Conservation (phyloP, 208 protist species). For the Sergeia podlipaevii region DNA sequence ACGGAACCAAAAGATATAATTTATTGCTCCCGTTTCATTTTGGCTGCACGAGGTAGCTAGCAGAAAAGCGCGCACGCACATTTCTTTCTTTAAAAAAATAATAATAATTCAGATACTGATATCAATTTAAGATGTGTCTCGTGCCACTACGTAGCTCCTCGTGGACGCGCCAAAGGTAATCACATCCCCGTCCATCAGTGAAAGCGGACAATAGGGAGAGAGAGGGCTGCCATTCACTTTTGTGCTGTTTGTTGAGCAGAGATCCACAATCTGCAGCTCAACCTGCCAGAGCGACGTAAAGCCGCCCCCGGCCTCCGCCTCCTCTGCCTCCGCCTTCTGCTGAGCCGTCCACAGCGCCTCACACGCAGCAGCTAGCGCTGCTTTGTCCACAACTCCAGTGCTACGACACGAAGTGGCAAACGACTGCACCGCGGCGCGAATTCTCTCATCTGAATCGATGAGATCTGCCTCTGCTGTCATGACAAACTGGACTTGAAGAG, state of each 20-base stretch:
- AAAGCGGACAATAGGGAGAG: constrained; percentile 19
- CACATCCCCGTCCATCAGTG: constrained; percentile 65
- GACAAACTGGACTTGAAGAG: constrained; percentile 60
- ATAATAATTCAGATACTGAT: neutral
- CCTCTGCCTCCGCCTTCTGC: no score
- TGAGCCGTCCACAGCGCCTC: constrained; percentile 2
- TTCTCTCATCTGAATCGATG: neutral
- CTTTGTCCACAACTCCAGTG: neutral
- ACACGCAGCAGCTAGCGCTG: neutral
- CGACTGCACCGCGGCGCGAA: neutral
- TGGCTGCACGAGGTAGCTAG: no score
- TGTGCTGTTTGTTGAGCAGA: constrained; percentile 73
- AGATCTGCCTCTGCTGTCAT: constrained; percentile 14
- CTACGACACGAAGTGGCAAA: no score
- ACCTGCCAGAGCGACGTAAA: constrained; percentile 33
- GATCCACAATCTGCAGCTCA: constrained; percentile 69
- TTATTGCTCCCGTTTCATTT: no score
- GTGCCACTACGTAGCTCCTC: constrained; percentile 66
- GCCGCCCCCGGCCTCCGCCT: neutral
- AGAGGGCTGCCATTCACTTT: constrained; percentile 55
- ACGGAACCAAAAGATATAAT: no score
- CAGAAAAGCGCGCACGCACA: no score
- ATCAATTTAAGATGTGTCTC: neutral
- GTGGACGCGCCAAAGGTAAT: constrained; percentile 71
- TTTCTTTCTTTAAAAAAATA: no score